Conservation (phyloP, 148 eudicot genomes). For the Persicaria tinctoria region DNA sequence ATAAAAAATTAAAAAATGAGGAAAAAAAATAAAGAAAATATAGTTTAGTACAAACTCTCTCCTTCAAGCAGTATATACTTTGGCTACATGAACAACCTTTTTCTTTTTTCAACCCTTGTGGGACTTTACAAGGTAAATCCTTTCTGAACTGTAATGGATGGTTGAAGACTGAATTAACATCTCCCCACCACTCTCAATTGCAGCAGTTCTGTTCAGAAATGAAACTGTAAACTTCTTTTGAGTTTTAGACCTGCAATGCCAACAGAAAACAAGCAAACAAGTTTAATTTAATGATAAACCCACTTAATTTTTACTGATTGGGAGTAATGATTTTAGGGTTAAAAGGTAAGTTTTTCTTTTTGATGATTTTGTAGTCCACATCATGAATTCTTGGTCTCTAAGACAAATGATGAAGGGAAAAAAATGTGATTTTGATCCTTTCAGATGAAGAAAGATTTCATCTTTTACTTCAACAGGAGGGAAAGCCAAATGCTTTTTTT, state of each 20-base stretch:
- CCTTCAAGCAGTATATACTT: constrained; percentile 8
- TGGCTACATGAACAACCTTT: constrained; percentile 11
- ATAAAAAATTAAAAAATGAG: constrained; percentile 8
- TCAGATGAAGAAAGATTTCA: background rate
- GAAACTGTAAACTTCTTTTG: background rate
- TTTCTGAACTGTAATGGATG: constrained; percentile 3
- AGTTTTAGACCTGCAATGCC: constrained; percentile 2
- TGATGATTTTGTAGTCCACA: background rate
- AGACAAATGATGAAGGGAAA: background rate
- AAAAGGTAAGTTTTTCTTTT: background rate
- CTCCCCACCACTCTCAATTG: constrained; percentile 3
- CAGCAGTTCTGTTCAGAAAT: background rate
- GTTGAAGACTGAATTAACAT: constrained; percentile 11
- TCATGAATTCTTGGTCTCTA: constrained; percentile 2
- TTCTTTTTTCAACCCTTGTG: constrained; percentile 6
- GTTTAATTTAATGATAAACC: background rate
- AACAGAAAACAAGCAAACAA: background rate
- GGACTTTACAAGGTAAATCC: constrained; percentile 1
- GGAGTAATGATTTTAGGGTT: background rate
- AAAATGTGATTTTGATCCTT: background rate
- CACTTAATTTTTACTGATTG: background rate
- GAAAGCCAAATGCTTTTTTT: constrained; percentile 5
- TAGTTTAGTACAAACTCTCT: background rate
- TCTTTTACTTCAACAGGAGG: background rate
- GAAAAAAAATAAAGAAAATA: constrained; percentile 12